Conservation (phyloP, 2,329 filamentous ascomycete species). For the Ophiostoma sp. region DNA sequence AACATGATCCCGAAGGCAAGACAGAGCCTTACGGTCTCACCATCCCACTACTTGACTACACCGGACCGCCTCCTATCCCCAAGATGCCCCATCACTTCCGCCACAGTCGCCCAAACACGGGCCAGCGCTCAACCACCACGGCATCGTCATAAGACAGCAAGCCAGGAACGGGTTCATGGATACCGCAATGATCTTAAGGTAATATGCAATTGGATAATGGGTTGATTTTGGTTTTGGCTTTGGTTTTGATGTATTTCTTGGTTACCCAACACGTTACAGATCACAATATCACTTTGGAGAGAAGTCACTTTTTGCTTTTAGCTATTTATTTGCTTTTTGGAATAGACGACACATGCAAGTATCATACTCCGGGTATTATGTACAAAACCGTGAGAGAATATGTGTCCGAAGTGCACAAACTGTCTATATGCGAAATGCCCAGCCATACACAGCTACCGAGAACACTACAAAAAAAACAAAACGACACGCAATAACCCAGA, state of each 20-base stretch:
- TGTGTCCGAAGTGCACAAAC: constrained; percentile 8
- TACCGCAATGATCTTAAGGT: background rate
- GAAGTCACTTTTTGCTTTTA: background rate
- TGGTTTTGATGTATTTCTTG: background rate
- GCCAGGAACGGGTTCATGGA: background rate
- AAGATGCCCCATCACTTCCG: constrained; percentile 23
- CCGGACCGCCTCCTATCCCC: constrained; percentile 24
- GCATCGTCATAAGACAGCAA: constrained; percentile 15
- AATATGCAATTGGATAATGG: constrained; percentile 7
- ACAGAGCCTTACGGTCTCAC: constrained; percentile 81
- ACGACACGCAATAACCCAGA: background rate
- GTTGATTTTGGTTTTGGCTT: background rate
- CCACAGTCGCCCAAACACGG: constrained; percentile 20
- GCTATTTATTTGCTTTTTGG: background rate
- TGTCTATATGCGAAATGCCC: background rate
- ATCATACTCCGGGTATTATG: constrained; percentile 20
- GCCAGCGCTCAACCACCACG: constrained; percentile 16
- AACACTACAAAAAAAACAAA: background rate
- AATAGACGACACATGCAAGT: constrained; percentile 15
- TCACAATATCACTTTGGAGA: background rate
- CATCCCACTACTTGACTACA: constrained; percentile 60
- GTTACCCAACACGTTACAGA: background rate
- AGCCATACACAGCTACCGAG: background rate
- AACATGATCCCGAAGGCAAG: constrained; percentile 71
- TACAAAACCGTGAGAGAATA: constrained; percentile 13